Conservation (phyloP, 495 filamentous ascomycete genomes). For the Hypoxylon lienhwacheense region DNA sequence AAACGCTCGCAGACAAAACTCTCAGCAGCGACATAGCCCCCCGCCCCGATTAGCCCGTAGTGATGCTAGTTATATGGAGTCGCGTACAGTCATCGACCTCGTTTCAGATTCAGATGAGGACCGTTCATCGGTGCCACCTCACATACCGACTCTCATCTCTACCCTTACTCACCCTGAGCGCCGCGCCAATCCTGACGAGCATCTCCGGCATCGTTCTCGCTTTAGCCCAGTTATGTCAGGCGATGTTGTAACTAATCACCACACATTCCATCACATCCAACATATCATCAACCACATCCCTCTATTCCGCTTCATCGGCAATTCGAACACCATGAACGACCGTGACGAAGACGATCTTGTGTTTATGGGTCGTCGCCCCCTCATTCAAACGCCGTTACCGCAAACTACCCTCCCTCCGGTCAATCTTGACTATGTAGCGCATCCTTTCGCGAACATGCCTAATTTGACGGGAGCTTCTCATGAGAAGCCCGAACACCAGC, state of each 20-base stretch:
- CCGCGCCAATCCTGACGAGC: not conserved
- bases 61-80: slow-evolving; percentile 44
- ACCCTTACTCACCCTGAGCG: slow-evolving; percentile 2
- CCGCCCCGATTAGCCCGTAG: slow-evolving; percentile 46
- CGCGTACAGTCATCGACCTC: slow-evolving; percentile 37
- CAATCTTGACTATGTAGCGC: slow-evolving; percentile 27
- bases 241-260: not conserved
- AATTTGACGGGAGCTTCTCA: slow-evolving; percentile 6
- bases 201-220: not conserved
- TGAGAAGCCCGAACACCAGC: slow-evolving; percentile 39
- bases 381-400: slow-evolving; percentile 1
- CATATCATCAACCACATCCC: slow-evolving; percentile 15
- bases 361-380: slow-evolving; percentile 36
- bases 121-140: slow-evolving; percentile 4
- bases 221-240: not conserved
- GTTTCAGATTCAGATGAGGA: slow-evolving; percentile 38
- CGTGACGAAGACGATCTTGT: slow-evolving; percentile 43
- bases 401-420: slow-evolving; percentile 8
- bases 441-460: slow-evolving; percentile 17
- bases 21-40: slow-evolving; percentile 36
- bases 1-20: slow-evolving; percentile 39
- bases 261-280: slow-evolving; percentile 4
- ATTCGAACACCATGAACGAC: not conserved
- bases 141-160: slow-evolving; percentile 1
- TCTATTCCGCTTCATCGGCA: slow-evolving; percentile 16